A percentile compares a stretch with the other conserved stretches of the same genome.
Evolutionary conservation across 1,139 yeast species (phyloP).

Genomic region (Scheffersomyces segobiensis): DNA sequence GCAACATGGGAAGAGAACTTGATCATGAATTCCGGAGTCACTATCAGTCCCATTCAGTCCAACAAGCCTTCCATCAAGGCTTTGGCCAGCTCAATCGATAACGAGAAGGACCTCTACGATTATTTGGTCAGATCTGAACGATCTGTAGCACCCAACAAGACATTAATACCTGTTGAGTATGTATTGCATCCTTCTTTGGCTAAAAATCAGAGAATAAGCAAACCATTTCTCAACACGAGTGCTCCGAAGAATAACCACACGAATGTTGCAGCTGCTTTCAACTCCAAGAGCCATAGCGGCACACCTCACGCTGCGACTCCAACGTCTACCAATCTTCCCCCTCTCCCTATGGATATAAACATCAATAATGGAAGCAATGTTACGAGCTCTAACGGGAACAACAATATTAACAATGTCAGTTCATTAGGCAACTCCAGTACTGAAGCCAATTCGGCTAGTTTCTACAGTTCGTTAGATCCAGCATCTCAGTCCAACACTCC

Average conservation of each 20-base stretch:
- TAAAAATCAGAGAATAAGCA: conserved; percentile 25
- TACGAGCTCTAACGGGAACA: background rate
- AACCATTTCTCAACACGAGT: conserved; percentile 34
- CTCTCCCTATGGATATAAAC: background rate
- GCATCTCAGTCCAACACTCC: conserved; percentile 25
- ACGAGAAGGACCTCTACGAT: conserved; percentile 77
- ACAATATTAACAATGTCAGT: background rate
- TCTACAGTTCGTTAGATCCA: conserved; percentile 39
- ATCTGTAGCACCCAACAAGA: conserved; percentile 28
- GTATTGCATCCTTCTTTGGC: conserved; percentile 72
- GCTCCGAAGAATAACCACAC: conserved; percentile 17
- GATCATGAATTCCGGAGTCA: conserved; percentile 81
- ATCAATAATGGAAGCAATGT: background rate
- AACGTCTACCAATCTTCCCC: background rate
- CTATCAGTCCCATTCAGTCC: conserved; percentile 63
- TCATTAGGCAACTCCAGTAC: background rate
- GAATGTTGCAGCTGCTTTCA: conserved; percentile 2
- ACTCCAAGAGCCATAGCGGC: background rate
- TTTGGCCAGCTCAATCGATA: conserved; percentile 74
- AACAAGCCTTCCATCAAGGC: conserved; percentile 66
- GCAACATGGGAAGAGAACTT: conserved; percentile 85
- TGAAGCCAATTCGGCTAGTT: conserved; percentile 1
- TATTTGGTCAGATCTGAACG: conserved; percentile 56
- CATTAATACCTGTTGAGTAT: conserved; percentile 69
- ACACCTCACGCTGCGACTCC: background rate